These are phyloP conservation scores for Agaricales sp. DNA, from an alignment of 1,284 basidiomycete genomes.

Conservation along the genomic window DNA sequence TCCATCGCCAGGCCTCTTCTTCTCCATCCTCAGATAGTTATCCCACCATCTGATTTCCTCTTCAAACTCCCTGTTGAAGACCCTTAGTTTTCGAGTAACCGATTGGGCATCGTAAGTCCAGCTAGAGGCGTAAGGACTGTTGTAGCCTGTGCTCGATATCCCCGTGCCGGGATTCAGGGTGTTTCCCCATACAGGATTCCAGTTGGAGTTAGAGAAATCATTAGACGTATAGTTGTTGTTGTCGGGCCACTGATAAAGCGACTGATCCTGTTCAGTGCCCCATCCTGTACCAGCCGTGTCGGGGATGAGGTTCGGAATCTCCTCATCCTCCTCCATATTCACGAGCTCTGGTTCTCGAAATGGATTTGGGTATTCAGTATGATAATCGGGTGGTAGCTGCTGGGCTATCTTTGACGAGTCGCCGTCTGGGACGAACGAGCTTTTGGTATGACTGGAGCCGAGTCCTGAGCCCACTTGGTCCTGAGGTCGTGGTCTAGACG, in stretches of 20 bases:
- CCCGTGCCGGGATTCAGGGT: neutral
- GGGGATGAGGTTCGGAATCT: neutral
- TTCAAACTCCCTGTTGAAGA: conserved; percentile 42
- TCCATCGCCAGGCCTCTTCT: conserved; percentile 52
- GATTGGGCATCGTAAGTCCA: neutral
- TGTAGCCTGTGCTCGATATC: neutral
- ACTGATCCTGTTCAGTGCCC: neutral
- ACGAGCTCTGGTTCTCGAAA: neutral
- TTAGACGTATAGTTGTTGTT: neutral
- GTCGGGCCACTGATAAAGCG: no score
- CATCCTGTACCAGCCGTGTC: neutral
- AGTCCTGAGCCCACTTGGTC: neutral
- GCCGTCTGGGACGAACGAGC: neutral
- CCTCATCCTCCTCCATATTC: neutral
- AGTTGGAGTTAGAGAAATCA: neutral
- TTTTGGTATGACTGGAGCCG: neutral
- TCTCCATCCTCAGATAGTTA: conserved; percentile 26
- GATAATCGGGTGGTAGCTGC: neutral
- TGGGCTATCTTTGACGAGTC: no score
- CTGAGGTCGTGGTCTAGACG: neutral
- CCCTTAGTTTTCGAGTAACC: neutral
- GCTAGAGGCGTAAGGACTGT: neutral
- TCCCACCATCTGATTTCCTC: conserved; percentile 68
- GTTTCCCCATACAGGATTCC: neutral
- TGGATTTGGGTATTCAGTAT: neutral